phyloP scores from a whole-genome alignment of 306 rosid genomes.

The Lathyrus tuberosus region DNA sequence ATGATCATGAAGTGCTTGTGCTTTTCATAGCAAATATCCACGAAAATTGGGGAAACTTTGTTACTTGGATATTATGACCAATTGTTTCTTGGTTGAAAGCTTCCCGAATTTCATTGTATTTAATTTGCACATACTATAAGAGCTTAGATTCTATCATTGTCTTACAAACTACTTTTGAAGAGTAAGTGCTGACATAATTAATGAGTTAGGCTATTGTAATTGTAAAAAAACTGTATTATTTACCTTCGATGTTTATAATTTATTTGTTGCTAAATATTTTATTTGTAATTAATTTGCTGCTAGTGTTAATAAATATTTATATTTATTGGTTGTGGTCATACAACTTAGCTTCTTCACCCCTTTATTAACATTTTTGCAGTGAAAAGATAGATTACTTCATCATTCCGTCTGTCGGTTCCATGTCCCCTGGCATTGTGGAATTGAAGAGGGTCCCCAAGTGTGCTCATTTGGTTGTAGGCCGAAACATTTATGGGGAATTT shows the following conservation, averaged over 20 bases:
- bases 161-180: conserved; percentile 10
- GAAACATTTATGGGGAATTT: conserved; percentile 68
- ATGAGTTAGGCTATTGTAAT: conserved; percentile 1
- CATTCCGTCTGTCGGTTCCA: conserved; percentile 55
- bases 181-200: no score
- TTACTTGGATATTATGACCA: conserved; percentile 10
- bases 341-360: conserved; percentile 28
- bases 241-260: conserved; percentile 22
- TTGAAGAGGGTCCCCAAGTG: conserved; percentile 73
- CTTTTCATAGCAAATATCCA: conserved; percentile 22
- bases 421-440: conserved; percentile 77
- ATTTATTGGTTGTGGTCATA: conserved; percentile 19
- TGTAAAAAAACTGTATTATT: conserved; percentile 9
- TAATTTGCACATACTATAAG: conserved; percentile 17
- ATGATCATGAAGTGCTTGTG: conserved; percentile 9
- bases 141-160: conserved; percentile 1
- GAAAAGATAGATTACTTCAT: conserved; percentile 52
- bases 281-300: conserved; percentile 18
- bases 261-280: conserved; percentile 9
- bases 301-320: conserved; percentile 16
- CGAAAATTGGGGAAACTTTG: conserved; percentile 28
- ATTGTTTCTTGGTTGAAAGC: conserved; percentile 20
- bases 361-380: conserved; percentile 58
- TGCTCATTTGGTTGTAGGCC: conserved; percentile 68
- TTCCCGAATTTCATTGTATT: conserved; percentile 21